These are phyloP conservation scores for cucumber (Cucumis sativus) DNA, from an alignment of 306 rosid genomes.

Conservation along the genomic window DNA sequence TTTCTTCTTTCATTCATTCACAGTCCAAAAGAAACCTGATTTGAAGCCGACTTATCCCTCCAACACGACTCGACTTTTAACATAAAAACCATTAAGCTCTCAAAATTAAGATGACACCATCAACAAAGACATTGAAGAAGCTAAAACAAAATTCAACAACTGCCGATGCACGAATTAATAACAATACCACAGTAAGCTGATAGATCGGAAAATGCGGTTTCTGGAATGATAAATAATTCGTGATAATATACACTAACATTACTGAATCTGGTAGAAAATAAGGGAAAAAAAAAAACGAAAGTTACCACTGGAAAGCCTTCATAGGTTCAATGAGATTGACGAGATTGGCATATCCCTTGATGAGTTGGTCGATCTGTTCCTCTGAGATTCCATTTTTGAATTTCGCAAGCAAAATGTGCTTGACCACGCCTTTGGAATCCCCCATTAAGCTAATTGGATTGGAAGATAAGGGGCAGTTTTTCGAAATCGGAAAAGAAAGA, in stretches of 20 bases:
- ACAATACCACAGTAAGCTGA: neutral
- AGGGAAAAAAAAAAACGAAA: too few species aligned
- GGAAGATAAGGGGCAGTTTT: too few species aligned
- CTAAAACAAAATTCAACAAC: neutral
- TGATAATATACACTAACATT: neutral
- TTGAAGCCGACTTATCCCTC: too few species aligned
- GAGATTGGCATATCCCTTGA: slow-evolving; percentile 58
- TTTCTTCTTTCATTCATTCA: too few species aligned
- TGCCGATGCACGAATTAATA: neutral
- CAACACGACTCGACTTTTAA: too few species aligned
- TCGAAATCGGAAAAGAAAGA: too few species aligned
- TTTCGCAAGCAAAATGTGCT: slow-evolving; percentile 54
- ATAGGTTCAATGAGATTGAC: slow-evolving; percentile 50
- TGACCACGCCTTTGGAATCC: slow-evolving; percentile 56
- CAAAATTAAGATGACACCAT: neutral
- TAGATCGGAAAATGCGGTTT: neutral
- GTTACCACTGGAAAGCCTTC: slow-evolving; percentile 77
- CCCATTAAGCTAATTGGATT: slow-evolving; percentile 19
- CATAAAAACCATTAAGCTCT: neutral
- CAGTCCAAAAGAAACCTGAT: neutral
- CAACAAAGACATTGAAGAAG: neutral
- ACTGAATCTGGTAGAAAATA: neutral
- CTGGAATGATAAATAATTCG: neutral
- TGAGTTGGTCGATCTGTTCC: slow-evolving; percentile 35
- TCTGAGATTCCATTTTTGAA: slow-evolving; percentile 50